Base-by-base conservation (phyloP, 257 asterid genomes). In the Gentiana dahurica region DNA sequence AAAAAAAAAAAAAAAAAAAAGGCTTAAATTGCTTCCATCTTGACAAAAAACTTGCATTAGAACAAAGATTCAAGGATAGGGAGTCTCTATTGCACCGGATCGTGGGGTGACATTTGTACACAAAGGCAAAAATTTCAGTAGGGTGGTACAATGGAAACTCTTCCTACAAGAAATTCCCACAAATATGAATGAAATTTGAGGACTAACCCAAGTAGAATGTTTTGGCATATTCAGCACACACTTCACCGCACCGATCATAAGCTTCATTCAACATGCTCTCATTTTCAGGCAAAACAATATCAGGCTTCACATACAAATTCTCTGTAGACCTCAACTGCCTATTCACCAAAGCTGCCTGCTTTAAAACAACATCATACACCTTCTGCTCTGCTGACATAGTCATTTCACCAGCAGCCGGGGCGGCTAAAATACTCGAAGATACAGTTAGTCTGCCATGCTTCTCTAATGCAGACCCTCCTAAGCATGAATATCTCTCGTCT, bases 211-310 rank as follows among this genome's bases (percentile, higher is more conserved):
- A 75, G 78, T 86, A 82, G 80, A 92, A 92, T 34, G 99, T 92
- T 86, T 92, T 88, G 67, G 99, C 99, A 75, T 92, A 92, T 65
- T 88, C 99, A 0, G 95, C 99, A 65, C 99, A 92, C n/a, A 92
- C 86, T 83, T 88, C 92, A 0, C 97, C 74, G 49, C 99, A 88
- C 3, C 99, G 89, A 73, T 86, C 89, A 77, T 92, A 92, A 58
- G 99, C 99, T 70, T 86, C 99, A 60, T 70, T 80, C 71, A 92
- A 73, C 74, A 92, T 24, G 54, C 80, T 68, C 57, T 75, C 73
- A 46, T 83, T 67, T 36, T 95, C 94, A 0, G 95, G 95, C 55
- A 86, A 67, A 48, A 51, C 76, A 8, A 83, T 73, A 56, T 81
- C 87, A 0, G 93, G 95, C 72, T 81, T 88, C 60, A 88, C 94